A percentile compares a stretch with the other conserved stretches of the same genome.
These are phyloP conservation scores for Calonectria henricotiae DNA, from an alignment of 2,329 filamentous ascomycete genomes.

Conservation along the genomic window DNA sequence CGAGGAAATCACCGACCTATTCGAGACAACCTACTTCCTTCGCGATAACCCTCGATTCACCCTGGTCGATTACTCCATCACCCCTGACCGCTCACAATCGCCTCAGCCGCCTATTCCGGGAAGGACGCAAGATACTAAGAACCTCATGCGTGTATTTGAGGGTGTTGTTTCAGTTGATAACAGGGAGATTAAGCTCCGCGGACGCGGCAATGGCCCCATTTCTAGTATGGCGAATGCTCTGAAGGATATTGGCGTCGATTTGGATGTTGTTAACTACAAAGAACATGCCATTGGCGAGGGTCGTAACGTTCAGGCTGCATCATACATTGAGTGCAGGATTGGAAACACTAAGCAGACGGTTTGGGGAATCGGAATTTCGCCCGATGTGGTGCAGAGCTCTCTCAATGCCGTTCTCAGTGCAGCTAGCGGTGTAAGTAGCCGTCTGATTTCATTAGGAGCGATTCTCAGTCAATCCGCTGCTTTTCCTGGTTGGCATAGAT, in stretches of 20 bases:
- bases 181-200: constrained; percentile 82
- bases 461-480: background rate
- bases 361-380: constrained; percentile 81
- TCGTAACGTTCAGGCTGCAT: constrained; percentile 90
- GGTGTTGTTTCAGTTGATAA: constrained; percentile 89
- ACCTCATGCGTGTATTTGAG: constrained; percentile 86
- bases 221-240: constrained; percentile 90
- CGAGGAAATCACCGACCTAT: constrained; percentile 88
- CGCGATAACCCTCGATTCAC: constrained; percentile 87
- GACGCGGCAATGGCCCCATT: constrained; percentile 91
- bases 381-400: constrained; percentile 85
- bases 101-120: constrained; percentile 79
- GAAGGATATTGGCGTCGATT: constrained; percentile 82
- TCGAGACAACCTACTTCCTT: constrained; percentile 90
- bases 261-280: constrained; percentile 96
- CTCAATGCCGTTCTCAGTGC: constrained; percentile 89
- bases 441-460: background rate
- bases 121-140: constrained; percentile 83
- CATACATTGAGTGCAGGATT: constrained; percentile 91
- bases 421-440: constrained; percentile 83
- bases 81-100: constrained; percentile 84
- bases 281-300: constrained; percentile 91
- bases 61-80: constrained; percentile 93
- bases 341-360: constrained; percentile 79
- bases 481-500: background rate